phyloP scores from a whole-genome alignment of 1,284 basidiomycete genomes.

The Cryptococcus deneoformans region DNA sequence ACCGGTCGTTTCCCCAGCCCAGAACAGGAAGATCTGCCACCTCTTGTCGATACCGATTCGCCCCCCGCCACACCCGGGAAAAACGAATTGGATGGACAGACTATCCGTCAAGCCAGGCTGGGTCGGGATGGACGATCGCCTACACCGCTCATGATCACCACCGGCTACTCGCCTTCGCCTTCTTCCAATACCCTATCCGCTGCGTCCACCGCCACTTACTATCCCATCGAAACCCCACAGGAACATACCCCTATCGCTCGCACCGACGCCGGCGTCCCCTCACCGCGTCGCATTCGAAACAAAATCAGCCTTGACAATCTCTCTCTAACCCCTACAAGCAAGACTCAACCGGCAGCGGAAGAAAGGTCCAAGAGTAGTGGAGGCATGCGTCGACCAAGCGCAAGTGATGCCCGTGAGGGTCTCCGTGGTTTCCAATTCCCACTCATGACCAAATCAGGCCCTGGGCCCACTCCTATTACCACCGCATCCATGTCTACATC shows the following conservation, averaged over 20 bases:
- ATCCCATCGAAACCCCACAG: constrained; percentile 13
- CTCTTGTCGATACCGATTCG: not conserved
- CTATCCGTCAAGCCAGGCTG: constrained; percentile 20
- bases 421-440: constrained; percentile 47
- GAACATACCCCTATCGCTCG: constrained; percentile 25
- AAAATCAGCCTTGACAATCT: constrained; percentile 32
- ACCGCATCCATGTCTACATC: constrained; percentile 1
- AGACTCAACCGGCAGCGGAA: constrained; percentile 1
- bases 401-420: constrained; percentile 30
- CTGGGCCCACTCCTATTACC: not conserved
- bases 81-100: constrained; percentile 16
- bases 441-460: constrained; percentile 20
- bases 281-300: constrained; percentile 9
- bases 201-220: constrained; percentile 6
- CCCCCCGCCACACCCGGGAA: not conserved
- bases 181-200: not conserved
- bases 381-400: constrained; percentile 23
- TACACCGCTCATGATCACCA: constrained; percentile 11
- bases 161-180: constrained; percentile 1
- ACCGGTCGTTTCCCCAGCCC: constrained; percentile 11
- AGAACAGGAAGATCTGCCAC: constrained; percentile 4
- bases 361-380: constrained; percentile 9
- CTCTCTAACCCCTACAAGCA: constrained; percentile 27
- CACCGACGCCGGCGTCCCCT: constrained; percentile 6
- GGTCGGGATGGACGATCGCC: constrained; percentile 11